Percentiles rank a stretch among this genome's conserved stretches.
phyloP scores from a whole-genome alignment of 352 stramenopile species.

The Globisporangium irregulare region DNA sequence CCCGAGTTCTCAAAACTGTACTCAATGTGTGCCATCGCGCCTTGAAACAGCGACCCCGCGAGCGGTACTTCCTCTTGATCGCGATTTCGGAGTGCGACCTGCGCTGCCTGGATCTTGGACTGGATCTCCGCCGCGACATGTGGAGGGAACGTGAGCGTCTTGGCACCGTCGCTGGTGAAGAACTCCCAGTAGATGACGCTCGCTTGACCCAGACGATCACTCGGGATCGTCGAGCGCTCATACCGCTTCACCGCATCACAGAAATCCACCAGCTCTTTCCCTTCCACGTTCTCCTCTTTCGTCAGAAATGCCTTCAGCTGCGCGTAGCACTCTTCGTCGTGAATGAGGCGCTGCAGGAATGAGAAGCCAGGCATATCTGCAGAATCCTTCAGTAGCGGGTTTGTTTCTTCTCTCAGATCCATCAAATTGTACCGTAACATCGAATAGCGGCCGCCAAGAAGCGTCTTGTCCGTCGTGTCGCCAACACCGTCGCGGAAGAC shows the following conservation, averaged over 20 bases:
- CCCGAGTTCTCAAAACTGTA: conserved; percentile 62
- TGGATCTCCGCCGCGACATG: conserved; percentile 52
- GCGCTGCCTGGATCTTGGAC: conserved; percentile 58
- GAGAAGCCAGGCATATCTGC: conserved; percentile 69
- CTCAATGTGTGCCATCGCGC: conserved; percentile 67
- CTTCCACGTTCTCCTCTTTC: conserved; percentile 51
- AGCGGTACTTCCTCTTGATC: conserved; percentile 23
- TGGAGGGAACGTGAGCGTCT: conserved; percentile 60
- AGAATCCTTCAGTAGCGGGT: conserved; percentile 61
- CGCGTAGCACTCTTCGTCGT: conserved; percentile 87
- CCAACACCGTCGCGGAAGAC: conserved; percentile 83
- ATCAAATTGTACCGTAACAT: conserved; percentile 76
- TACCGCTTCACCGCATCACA: conserved; percentile 84
- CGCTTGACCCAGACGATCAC: conserved; percentile 69
- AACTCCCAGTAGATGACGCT: conserved; percentile 87
- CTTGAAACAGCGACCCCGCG: conserved; percentile 63
- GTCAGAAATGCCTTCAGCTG: conserved; percentile 73
- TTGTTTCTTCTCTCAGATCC: conserved; percentile 40
- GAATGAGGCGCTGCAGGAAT: conserved; percentile 84
- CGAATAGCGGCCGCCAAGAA: conserved; percentile 75
- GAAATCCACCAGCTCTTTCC: conserved; percentile 77
- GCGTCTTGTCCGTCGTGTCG: conserved; percentile 84
- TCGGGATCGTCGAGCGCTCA: conserved; percentile 63
- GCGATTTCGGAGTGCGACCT: conserved; percentile 29
- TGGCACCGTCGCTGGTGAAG: conserved; percentile 55